Conservation (phyloP, 257 asterid species). For the Linderniella brevidens region DNA sequence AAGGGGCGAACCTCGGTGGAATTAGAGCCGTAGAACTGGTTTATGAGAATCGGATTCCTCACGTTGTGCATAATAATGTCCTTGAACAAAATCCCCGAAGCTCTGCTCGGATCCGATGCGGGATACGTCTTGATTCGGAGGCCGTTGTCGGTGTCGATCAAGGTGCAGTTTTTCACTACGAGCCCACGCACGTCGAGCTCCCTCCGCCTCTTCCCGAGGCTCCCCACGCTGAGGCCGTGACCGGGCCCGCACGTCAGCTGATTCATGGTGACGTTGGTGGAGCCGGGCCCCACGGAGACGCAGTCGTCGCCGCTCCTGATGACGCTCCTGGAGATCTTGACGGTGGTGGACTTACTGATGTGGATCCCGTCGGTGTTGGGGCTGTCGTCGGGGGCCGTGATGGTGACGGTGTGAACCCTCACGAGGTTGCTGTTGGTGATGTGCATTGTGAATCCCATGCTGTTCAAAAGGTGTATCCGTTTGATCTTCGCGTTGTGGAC, state of each 20-base stretch:
- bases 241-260: conserved; percentile 50
- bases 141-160: conserved; percentile 43
- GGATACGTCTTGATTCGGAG: conserved; percentile 44
- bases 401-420: conserved; percentile 16
- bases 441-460: conserved; percentile 72
- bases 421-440: conserved; percentile 23
- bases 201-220: conserved; percentile 34
- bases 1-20: conserved; percentile 15
- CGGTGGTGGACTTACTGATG: conserved; percentile 27
- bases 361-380: conserved; percentile 64
- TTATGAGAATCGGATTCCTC: conserved; percentile 39
- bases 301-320: conserved; percentile 55
- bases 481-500: conserved; percentile 27
- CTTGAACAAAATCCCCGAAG: conserved; percentile 29
- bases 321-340: conserved; percentile 20
- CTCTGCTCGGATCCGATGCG: conserved; percentile 30
- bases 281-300: conserved; percentile 46
- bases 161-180: conserved; percentile 36
- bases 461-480: conserved; percentile 22
- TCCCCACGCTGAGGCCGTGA: conserved; percentile 57
- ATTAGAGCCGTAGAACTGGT: conserved; percentile 30
- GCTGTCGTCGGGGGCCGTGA: conserved; percentile 25
- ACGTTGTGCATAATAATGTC: conserved; percentile 36
- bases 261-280: conserved; percentile 30
- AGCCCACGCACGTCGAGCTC: conserved; percentile 41